Percentiles rank a stretch among this genome's conserved stretches.
Evolutionary conservation across 768 basidiomycete genomes (phyloP).

Genomic region (Gelatoporia subvermispora): DNA sequence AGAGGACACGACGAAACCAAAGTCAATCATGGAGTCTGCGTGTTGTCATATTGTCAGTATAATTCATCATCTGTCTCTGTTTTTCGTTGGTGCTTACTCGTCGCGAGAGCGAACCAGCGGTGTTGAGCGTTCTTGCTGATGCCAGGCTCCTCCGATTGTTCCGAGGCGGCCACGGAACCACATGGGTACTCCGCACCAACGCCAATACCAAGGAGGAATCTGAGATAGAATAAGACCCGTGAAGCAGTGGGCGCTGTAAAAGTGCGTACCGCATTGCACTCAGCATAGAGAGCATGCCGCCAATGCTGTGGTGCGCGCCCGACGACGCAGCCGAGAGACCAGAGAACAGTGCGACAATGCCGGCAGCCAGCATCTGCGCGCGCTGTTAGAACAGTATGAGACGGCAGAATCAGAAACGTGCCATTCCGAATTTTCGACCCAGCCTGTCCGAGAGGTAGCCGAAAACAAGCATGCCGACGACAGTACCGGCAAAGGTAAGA

Average conservation of each 20-base stretch:
- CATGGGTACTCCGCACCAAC: conserved; percentile 89
- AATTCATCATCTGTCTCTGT: neutral
- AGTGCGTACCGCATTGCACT: conserved; percentile 62
- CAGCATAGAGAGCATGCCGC: conserved; percentile 74
- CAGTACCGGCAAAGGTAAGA: conserved; percentile 77
- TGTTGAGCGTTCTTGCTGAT: conserved; percentile 80
- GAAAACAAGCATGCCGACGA: conserved; percentile 82
- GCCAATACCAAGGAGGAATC: conserved; percentile 86
- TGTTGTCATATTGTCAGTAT: conserved; percentile 1
- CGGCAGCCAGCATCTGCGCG: conserved; percentile 70
- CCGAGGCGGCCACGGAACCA: conserved; percentile 83
- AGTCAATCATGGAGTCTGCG: conserved; percentile 79
- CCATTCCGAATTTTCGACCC: conserved; percentile 89
- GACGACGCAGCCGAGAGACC: conserved; percentile 76
- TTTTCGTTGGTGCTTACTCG: conserved; percentile 52
- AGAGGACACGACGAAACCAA: conserved; percentile 72
- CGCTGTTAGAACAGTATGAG: no score
- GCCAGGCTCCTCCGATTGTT: conserved; percentile 81
- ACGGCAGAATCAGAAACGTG: conserved; percentile 30
- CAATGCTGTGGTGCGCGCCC: conserved; percentile 68
- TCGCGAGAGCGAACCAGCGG: conserved; percentile 82
- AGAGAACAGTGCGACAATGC: conserved; percentile 82
- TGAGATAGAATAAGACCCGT: conserved; percentile 21
- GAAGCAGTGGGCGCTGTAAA: neutral
- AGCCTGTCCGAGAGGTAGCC: conserved; percentile 84